Base-by-base conservation (phyloP, 2,329 filamentous ascomycete genomes). In the Fusarium setosum region DNA sequence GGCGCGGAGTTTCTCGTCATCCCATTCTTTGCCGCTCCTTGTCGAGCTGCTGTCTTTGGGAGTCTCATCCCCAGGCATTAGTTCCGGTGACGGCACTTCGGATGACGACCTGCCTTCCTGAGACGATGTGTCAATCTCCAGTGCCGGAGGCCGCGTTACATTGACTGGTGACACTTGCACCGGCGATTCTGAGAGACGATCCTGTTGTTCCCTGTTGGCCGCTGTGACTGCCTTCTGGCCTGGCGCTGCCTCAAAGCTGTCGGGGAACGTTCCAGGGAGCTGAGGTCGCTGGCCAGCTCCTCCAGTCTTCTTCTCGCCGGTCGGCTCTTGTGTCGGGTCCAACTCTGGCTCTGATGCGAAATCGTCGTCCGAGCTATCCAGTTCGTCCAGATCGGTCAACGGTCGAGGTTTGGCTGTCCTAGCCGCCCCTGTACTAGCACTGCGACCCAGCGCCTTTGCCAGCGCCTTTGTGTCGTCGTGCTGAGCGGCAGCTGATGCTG, bases 1-100 rank as follows among this genome's bases (percentile, higher is more conserved):
- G 13, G 92, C 90, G 60, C 93, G 89, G 24, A 99, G 86, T 70
- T 89, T 92, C 56, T 89, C 85, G 76, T 98, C 95, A 63, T 93
- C 95, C 96, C 96, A 99, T 0, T 77, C 73, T 49, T 74, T 77
- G 42, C 61, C 64, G 48, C 60, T 72, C 35, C 67, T 82, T 73
- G 62, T 77, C 72, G 70, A 82, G 77, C 66, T 71, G 20, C 65
- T 70, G 67, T 78, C 65, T 71, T 78, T 75, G 17, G 73, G 72
- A 20, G 72, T 75, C 34, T 76, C 79, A 31, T 83, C 82, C 10
- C 77, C 78, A 11, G 85, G 84, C 21, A 84, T 79, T 8, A 88
- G 79, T 65, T 90, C 88, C 2, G 88, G 87, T 10, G 89, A 90
- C 5, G 89, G 86, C 18, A 90, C 89, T 4, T 88, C 90, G 24